phyloP scores from a whole-genome alignment of 2,329 filamentous ascomycete species.

The Trichoderma sp. region DNA sequence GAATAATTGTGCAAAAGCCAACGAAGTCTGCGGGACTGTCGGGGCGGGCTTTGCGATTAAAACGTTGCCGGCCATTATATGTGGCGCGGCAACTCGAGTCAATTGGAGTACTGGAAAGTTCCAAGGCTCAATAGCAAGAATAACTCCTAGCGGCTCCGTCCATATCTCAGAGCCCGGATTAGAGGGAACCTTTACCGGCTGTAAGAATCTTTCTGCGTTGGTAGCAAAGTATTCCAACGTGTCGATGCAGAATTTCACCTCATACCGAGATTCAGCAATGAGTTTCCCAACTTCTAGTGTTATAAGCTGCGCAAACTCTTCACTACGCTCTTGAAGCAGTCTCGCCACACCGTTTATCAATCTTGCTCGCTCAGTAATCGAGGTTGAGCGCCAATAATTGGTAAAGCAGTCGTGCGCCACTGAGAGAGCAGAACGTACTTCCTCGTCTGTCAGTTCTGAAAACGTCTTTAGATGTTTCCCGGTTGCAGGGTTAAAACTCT shows the following conservation, averaged over 20 bases:
- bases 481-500: not conserved
- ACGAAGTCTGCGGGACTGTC: not conserved
- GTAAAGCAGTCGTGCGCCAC: not conserved
- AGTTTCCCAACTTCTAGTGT: not conserved
- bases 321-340: not conserved
- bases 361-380: not conserved
- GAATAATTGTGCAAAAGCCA: slow-evolving; percentile 39
- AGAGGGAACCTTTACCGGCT: not conserved
- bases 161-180: not conserved
- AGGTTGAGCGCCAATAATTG: not conserved
- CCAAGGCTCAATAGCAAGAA: slow-evolving; percentile 67
- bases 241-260: not conserved
- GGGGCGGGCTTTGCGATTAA: not conserved
- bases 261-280: not conserved
- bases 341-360: not conserved
- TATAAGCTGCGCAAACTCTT: not conserved
- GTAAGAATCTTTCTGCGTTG: not conserved
- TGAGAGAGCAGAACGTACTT: not conserved
- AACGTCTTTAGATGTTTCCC: not conserved
- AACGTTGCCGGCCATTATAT: slow-evolving; percentile 64
- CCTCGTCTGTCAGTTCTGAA: not conserved
- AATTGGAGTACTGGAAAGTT: slow-evolving; percentile 75
- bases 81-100: slow-evolving; percentile 72
- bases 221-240: not conserved
- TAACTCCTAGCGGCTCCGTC: not conserved